These are phyloP conservation scores for Singerocomus rubriflavus DNA, from an alignment of 1,284 basidiomycete genomes.

Conservation along the genomic window DNA sequence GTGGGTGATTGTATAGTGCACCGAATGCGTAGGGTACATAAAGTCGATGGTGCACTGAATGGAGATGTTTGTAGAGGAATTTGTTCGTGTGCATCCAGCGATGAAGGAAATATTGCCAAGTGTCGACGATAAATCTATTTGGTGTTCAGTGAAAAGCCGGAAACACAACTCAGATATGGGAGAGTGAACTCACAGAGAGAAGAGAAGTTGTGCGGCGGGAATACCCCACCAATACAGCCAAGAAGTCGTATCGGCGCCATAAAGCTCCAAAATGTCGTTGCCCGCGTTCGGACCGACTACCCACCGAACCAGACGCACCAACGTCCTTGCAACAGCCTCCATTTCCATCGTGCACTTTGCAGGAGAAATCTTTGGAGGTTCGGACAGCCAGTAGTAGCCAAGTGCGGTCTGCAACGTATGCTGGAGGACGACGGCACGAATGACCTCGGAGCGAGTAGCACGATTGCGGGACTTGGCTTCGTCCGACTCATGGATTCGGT, in stretches of 20 bases:
- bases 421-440: conserved; percentile 80
- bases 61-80: conserved; percentile 88
- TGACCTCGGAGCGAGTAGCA: conserved; percentile 68
- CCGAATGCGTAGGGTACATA: conserved; percentile 98
- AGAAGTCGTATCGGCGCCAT: conserved; percentile 58
- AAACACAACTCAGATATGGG: background rate
- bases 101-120: conserved; percentile 98
- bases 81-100: conserved; percentile 90
- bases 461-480: conserved; percentile 81
- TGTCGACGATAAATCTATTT: conserved; percentile 88
- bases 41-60: conserved; percentile 94
- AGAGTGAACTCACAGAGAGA: conserved; percentile 75
- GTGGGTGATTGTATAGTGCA: conserved; percentile 95
- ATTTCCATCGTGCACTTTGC: conserved; percentile 49
- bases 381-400: conserved; percentile 69
- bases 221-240: conserved; percentile 95
- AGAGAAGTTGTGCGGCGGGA: conserved; percentile 71
- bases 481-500: conserved; percentile 84
- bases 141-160: conserved; percentile 3
- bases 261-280: conserved; percentile 34
- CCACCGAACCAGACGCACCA: conserved; percentile 43
- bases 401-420: conserved; percentile 83
- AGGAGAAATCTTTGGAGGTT: conserved; percentile 32
- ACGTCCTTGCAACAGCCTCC: conserved; percentile 37
- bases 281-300: conserved; percentile 38